Evolutionary conservation across 257 asterid genomes (phyloP).

Genomic region (Eustoma russellianum): DNA sequence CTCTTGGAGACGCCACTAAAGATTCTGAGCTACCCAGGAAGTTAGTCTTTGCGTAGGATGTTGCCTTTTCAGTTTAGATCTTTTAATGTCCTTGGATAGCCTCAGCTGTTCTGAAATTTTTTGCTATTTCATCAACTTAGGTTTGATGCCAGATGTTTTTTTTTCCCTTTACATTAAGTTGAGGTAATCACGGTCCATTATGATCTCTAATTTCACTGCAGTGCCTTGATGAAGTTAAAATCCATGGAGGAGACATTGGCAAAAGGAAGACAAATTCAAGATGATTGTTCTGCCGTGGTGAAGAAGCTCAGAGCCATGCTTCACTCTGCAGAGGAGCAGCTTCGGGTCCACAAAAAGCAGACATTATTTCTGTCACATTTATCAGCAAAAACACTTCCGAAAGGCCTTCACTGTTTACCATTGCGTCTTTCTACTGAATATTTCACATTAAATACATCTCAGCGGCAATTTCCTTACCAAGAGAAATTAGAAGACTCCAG

Average conservation of each 20-base stretch:
- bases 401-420: slow-evolving; percentile 69
- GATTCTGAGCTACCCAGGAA: slow-evolving; percentile 76
- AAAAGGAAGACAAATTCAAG: slow-evolving; percentile 77
- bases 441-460: slow-evolving; percentile 45
- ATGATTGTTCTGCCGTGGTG: slow-evolving; percentile 44
- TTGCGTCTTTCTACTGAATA: slow-evolving; percentile 56
- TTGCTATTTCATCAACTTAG: background rate
- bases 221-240: slow-evolving; percentile 64
- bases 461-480: slow-evolving; percentile 47
- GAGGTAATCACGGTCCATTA: background rate
- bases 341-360: slow-evolving; percentile 52
- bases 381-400: slow-evolving; percentile 60
- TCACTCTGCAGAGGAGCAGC: slow-evolving; percentile 57
- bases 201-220: slow-evolving; percentile 16
- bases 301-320: slow-evolving; percentile 67
- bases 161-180: background rate
- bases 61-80: background rate
- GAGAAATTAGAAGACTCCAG: slow-evolving; percentile 55
- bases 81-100: background rate
- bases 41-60: slow-evolving; percentile 27
- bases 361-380: slow-evolving; percentile 50
- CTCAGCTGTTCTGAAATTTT: background rate
- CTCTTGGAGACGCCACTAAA: slow-evolving; percentile 70
- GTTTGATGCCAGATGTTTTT: background rate
- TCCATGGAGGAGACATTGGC: slow-evolving; percentile 74